Evolutionary conservation across 1,139 yeast species (phyloP), one percentile per base, ranked within the genome.

Genomic region (Sugiyamaella pinicola): DNA sequence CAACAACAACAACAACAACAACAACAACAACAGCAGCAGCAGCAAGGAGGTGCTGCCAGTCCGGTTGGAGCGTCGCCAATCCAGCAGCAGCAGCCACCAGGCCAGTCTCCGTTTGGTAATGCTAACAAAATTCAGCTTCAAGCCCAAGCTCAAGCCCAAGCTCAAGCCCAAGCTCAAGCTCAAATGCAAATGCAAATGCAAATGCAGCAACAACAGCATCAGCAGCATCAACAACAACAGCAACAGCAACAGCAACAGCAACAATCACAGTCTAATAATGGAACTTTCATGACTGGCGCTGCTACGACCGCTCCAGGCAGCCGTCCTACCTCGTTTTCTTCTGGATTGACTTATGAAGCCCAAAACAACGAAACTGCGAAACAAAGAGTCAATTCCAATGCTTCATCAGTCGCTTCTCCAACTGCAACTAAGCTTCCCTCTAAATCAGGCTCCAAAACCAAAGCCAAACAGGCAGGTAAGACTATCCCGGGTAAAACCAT

Each of bases 11-110:
- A 46, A 39, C 59, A 12, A 15, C 62, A 49, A 38, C n/a, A n/a
- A n/a, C n/a, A n/a, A n/a, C n/a, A n/a, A n/a, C 60, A 45, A 37
- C 56, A 46, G 33, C 60, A 45, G 41, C 56, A 46, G 40, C 59
- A 12, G 17, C 62, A 49, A 38, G 56, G 34, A 26, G 57, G 49
- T 22, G 26, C 44, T 12, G 48, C 29, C 22, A 26, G 13, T 21
- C 48, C 48, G 17, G 39, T 31, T 13, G 38, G 17, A n/a, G 31
- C 24, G 8, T 19, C 41, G 9, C 35, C 43, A 24, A 58, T 48
- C 34, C 63, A 59, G 49, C 56, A 46, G 28, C 58, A 42, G 15
- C 60, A 49, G 18, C 55, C 51, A 33, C 39, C 39, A 33, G 55
- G 43, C 29, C 58, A 46, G 28, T 26, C 51, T 4, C 40, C 39